Base-by-base conservation (phyloP, 2,329 filamentous ascomycete genomes). In the Phyllosticta citribraziliensis region DNA sequence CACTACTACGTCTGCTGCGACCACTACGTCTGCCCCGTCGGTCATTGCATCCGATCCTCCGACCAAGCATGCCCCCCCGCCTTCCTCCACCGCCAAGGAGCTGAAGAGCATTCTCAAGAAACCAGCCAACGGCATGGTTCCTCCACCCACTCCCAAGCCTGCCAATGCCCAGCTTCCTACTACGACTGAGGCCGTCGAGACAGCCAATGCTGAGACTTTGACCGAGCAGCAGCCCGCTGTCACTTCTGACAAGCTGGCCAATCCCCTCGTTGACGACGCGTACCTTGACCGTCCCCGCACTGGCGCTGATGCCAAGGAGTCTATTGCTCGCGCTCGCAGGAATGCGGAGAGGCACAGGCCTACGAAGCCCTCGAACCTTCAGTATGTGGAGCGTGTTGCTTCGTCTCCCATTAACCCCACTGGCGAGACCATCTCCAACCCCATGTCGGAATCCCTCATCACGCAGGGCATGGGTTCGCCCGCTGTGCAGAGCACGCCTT, bases 71-170 rank as follows among this genome's bases (percentile, higher is more conserved):
- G 9, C 10, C 30, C 24, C 56, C n/a, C 35, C 52, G 24, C 6
- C 56, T 12, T 20, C 56, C 14, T 47, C 40, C 17, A 53, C 5
- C 12, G 19, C 53, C n/a, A 27, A 12, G 14, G 10, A 54, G 68
- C 70, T 1, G 65, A 64, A 5, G 63, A 69, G 0, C 47, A 52
- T 67, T 56, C 61, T 57, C 8, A 70, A 64, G 51, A 67, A 68
- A 25, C 67, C 27, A 30, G 27, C 25, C 19, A 17, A 17, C 70
- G 73, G 11, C 57, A 53, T 53, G 56, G 62, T 69, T 20, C 72
- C 72, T 12, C 72, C 71, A 8, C 71, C 72, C 2, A 66, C 72
- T 24, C 72, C 72, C 10, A 69, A 68, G 10, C 71, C 72, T 11
- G 67, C 71, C 14, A 71, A 74, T 59, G 69, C 69, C 12, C 67